Conservation (phyloP, 257 asterid genomes). For the Lycium ferocissimum region DNA sequence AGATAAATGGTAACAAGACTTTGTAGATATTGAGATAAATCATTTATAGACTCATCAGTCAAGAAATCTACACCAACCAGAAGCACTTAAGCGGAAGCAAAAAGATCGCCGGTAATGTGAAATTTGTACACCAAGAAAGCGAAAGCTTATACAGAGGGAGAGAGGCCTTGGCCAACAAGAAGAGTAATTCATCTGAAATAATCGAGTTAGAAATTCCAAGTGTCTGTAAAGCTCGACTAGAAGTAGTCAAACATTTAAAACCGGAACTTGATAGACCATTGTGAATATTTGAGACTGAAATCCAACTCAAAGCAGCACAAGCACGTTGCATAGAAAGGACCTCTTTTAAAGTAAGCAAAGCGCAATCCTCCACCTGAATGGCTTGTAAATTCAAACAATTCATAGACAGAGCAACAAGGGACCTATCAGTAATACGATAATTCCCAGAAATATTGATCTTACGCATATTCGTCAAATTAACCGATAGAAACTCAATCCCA, state of each 20-base stretch:
- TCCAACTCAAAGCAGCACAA: slow-evolving; percentile 10
- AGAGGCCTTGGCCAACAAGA: slow-evolving; percentile 26
- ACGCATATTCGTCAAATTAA: slow-evolving; percentile 22
- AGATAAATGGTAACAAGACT: slow-evolving; percentile 27
- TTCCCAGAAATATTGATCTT: slow-evolving; percentile 38
- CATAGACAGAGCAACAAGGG: slow-evolving; percentile 22
- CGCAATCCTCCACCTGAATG: neutral
- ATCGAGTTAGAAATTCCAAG: neutral
- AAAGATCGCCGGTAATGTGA: slow-evolving; percentile 30
- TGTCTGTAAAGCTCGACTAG: slow-evolving; percentile 8
- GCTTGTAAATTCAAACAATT: slow-evolving; percentile 30
- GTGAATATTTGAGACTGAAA: slow-evolving; percentile 26
- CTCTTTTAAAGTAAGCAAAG: slow-evolving; percentile 28
- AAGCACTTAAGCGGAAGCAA: slow-evolving; percentile 30
- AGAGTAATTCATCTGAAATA: slow-evolving; percentile 31
- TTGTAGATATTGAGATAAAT: slow-evolving; percentile 25
- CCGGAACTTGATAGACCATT: neutral
- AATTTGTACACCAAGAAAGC: slow-evolving; percentile 24
- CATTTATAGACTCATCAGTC: slow-evolving; percentile 22
- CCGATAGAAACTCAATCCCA: slow-evolving; percentile 30
- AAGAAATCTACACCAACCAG: slow-evolving; percentile 8
- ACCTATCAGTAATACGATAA: slow-evolving; percentile 32
- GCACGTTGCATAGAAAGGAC: slow-evolving; percentile 17
- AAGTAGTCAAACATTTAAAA: neutral
- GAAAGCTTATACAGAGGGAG: slow-evolving; percentile 27